Evolutionary conservation across 2,329 filamentous ascomycete genomes (phyloP).

Genomic region (Aspergillus aculeatus): DNA sequence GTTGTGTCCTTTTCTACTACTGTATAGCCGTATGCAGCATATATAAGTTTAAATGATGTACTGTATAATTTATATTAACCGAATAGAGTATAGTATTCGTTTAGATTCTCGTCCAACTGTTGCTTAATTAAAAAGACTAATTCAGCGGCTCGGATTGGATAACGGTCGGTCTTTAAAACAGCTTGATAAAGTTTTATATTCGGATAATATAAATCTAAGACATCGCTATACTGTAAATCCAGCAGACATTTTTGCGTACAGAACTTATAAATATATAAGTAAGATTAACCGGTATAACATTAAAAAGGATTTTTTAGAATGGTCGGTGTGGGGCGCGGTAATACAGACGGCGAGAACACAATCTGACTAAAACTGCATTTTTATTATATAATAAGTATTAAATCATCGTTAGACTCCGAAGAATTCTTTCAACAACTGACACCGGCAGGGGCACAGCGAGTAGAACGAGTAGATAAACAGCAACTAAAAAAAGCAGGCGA

Average conservation of each 20-base stretch:
- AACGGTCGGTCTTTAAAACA: background rate
- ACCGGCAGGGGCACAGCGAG: too few species aligned
- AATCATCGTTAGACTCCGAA: too few species aligned
- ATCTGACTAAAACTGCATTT: too few species aligned
- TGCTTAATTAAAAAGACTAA: conserved; percentile 24
- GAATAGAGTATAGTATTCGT: conserved; percentile 23
- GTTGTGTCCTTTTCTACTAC: conserved; percentile 35
- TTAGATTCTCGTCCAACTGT: conserved; percentile 29
- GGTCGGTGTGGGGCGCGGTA: accelerated
- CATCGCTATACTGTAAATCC: conserved; percentile 18
- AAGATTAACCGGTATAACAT: background rate
- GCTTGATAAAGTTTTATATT: background rate
- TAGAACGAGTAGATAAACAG: too few species aligned
- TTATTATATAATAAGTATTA: too few species aligned
- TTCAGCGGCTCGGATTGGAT: conserved; percentile 15
- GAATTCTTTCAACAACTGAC: too few species aligned
- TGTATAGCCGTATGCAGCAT: conserved; percentile 24
- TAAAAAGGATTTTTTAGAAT: background rate
- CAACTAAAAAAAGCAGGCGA: too few species aligned
- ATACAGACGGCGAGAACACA: too few species aligned
- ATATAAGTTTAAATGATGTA: conserved; percentile 31
- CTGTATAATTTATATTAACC: conserved; percentile 26
- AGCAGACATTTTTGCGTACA: conserved; percentile 11
- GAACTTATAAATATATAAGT: background rate
- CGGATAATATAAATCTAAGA: background rate